phyloP scores from a whole-genome alignment of 768 basidiomycete species.

The Leccinum obscurum region DNA sequence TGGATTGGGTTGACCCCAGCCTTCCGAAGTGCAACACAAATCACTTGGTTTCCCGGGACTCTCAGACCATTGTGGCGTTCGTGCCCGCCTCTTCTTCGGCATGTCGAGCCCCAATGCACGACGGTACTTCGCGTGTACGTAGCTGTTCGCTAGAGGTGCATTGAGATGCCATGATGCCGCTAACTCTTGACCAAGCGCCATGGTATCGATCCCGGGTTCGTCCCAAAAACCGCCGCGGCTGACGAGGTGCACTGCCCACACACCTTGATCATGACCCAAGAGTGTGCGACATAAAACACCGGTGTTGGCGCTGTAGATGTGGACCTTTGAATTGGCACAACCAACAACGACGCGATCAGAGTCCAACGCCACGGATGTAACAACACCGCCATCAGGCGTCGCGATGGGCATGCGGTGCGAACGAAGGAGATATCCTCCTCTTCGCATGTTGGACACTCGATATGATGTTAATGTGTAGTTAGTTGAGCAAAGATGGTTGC shows the following conservation, averaged over 20 bases:
- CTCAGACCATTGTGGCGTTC: conserved; percentile 17
- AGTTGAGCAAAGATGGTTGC: neutral
- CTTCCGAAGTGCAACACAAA: conserved; percentile 66
- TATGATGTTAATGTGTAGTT: conserved; percentile 2
- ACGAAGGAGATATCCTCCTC: conserved; percentile 68
- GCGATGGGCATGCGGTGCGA: conserved; percentile 54
- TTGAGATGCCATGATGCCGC: neutral
- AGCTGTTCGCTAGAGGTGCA: conserved; percentile 22
- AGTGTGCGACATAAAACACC: conserved; percentile 79
- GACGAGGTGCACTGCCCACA: conserved; percentile 88
- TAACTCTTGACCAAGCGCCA: conserved; percentile 10
- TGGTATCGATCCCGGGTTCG: conserved; percentile 12
- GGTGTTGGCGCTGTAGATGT: conserved; percentile 78
- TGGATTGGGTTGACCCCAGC: conserved; percentile 86
- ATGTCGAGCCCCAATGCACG: conserved; percentile 49
- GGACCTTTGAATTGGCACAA: conserved; percentile 81
- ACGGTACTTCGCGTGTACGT: conserved; percentile 39
- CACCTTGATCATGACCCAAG: conserved; percentile 83
- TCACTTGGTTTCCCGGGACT: conserved; percentile 44
- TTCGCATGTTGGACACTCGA: conserved; percentile 78
- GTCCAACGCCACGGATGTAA: conserved; percentile 87
- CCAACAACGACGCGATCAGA: conserved; percentile 84
- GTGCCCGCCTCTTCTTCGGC: conserved; percentile 22
- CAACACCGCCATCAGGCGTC: conserved; percentile 57
- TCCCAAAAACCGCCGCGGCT: conserved; percentile 57